Evolutionary conservation across 257 asterid genomes (phyloP).

Genomic region (Solanum pennellii): DNA sequence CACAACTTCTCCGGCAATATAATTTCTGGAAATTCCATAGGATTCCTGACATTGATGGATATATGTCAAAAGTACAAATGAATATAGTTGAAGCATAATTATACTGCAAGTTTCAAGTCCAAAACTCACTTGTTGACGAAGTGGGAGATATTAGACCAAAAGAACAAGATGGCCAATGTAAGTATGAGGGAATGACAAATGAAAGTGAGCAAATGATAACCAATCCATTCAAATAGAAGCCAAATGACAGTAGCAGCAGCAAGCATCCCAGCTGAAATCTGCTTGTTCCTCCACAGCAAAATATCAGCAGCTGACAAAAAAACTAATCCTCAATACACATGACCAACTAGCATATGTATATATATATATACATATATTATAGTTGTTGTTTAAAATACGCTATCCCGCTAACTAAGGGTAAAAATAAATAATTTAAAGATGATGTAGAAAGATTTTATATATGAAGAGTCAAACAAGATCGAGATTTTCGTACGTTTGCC

Average conservation of each 20-base stretch:
- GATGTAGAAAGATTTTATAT: background rate
- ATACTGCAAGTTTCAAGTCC: too few species aligned
- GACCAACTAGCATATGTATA: too few species aligned
- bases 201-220: slow-evolving; percentile 74
- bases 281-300: slow-evolving; percentile 92
- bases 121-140: slow-evolving; percentile 53
- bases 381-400: background rate
- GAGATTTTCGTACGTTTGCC: slow-evolving; percentile 55
- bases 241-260: slow-evolving; percentile 84
- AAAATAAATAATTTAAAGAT: background rate
- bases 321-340: background rate
- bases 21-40: slow-evolving; percentile 44
- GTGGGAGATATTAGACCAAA: slow-evolving; percentile 86
- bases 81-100: too few species aligned
- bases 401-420: background rate
- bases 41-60: slow-evolving; percentile 29
- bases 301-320: slow-evolving; percentile 70
- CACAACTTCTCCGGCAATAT: slow-evolving; percentile 57
- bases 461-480: background rate
- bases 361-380: too few species aligned
- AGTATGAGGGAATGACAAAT: slow-evolving; percentile 78
- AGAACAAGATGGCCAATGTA: slow-evolving; percentile 53
- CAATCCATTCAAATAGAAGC: slow-evolving; percentile 88
- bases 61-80: background rate
- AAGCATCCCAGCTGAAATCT: slow-evolving; percentile 65